A percentile compares a stretch with the other conserved stretches of the same genome.
phyloP scores from a whole-genome alignment of 2,329 filamentous ascomycete species.

The Verticillium nubilum region DNA sequence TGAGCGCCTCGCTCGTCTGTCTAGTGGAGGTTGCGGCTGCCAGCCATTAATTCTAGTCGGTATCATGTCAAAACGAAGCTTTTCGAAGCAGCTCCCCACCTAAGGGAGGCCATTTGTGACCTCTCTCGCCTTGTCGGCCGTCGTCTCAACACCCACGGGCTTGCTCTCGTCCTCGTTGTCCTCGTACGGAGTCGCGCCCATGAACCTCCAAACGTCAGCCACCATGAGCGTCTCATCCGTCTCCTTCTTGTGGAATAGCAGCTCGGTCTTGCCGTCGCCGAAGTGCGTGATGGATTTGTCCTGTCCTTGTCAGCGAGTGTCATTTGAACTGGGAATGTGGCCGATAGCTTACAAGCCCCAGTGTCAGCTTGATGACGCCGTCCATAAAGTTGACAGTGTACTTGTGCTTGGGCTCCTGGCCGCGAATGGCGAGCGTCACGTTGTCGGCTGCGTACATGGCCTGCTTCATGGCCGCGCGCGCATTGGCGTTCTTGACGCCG shows the following conservation, averaged over 20 bases:
- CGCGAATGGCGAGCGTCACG: slow-evolving; percentile 40
- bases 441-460: slow-evolving; percentile 49
- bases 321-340: no score
- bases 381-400: slow-evolving; percentile 42
- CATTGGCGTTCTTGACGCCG: slow-evolving; percentile 44
- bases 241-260: slow-evolving; percentile 34
- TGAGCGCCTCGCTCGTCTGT: slow-evolving; percentile 21
- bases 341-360: slow-evolving; percentile 49
- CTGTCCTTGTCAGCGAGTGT: slow-evolving; percentile 21
- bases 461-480: slow-evolving; percentile 48
- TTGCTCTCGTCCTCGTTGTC: slow-evolving; percentile 19
- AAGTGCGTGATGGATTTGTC: slow-evolving; percentile 37
- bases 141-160: not conserved
- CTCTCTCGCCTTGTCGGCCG: slow-evolving; percentile 1
- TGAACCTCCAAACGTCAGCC: slow-evolving; percentile 31
- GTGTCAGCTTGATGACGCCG: slow-evolving; percentile 45
- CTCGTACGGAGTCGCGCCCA: slow-evolving; percentile 40
- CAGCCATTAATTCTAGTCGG: not conserved
- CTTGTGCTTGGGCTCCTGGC: slow-evolving; percentile 26
- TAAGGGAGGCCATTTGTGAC: not conserved
- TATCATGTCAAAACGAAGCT: not conserved
- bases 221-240: slow-evolving; percentile 39
- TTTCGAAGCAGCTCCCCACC: not conserved
- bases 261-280: slow-evolving; percentile 34
- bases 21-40: no score